These are phyloP conservation scores for Wickerhamiella allomyrinae DNA, from an alignment of 805 yeast genomes.

Conservation along the genomic window DNA sequence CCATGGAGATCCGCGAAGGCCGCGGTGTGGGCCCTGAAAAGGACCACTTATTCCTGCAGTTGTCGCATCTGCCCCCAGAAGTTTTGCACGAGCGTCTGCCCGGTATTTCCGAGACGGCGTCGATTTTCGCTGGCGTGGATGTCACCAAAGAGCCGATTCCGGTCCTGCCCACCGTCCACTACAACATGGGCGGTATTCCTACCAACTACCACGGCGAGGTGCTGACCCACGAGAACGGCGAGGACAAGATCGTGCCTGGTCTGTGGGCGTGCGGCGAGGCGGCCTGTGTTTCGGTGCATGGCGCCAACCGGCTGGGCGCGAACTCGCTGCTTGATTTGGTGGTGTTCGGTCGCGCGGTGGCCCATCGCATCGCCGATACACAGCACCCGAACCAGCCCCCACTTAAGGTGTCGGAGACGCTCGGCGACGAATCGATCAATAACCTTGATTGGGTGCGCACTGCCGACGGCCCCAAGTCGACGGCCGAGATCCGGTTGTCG, in stretches of 20 bases:
- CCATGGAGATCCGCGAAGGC: constrained; percentile 96
- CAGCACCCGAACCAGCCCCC: constrained; percentile 83
- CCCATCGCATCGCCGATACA: constrained; percentile 76
- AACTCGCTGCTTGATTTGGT: constrained; percentile 92
- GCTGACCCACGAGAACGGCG: constrained; percentile 69
- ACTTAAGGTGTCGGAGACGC: constrained; percentile 65
- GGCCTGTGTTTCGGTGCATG: constrained; percentile 98
- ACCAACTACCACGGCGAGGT: constrained; percentile 96
- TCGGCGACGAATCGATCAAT: constrained; percentile 81
- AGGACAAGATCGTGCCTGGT: constrained; percentile 86
- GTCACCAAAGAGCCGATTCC: constrained; percentile 99
- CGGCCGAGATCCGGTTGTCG: constrained; percentile 76
- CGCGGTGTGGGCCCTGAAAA: constrained; percentile 96
- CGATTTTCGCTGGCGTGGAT: constrained; percentile 97
- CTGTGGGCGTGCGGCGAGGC: constrained; percentile 96
- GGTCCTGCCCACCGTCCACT: constrained; percentile 94
- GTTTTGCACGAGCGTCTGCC: constrained; percentile 93
- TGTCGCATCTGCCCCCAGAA: constrained; percentile 82
- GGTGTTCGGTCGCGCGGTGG: constrained; percentile 96
- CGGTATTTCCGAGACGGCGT: constrained; percentile 97
- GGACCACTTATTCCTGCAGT: constrained; percentile 91
- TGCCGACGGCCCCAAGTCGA: constrained; percentile 66
- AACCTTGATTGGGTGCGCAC: constrained; percentile 80
- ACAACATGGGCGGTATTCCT: constrained; percentile 99
- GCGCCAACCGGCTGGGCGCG: constrained; percentile 98